phyloP scores from a whole-genome alignment of 345 rosid genomes.

The Garcia nutans region DNA sequence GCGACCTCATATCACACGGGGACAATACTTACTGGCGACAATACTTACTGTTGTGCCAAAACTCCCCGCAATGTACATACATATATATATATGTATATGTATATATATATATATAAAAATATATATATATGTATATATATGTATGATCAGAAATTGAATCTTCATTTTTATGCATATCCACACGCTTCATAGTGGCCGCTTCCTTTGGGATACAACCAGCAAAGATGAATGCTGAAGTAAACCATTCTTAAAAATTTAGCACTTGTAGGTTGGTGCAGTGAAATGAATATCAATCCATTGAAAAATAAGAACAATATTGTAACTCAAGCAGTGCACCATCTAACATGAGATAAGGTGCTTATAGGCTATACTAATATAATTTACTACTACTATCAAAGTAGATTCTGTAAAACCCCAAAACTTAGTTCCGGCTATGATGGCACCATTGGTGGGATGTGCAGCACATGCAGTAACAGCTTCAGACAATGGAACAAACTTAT shows the following conservation, averaged over 20 bases:
- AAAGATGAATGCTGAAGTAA: slow-evolving; percentile 63
- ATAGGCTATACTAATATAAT: background rate
- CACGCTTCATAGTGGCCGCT: slow-evolving; percentile 17
- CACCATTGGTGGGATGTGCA: slow-evolving; percentile 68
- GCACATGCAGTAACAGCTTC: slow-evolving; percentile 70
- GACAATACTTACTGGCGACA: too few species aligned
- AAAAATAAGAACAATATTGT: background rate
- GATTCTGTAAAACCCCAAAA: slow-evolving; percentile 33
- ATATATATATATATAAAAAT: too few species aligned
- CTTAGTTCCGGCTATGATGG: slow-evolving; percentile 85
- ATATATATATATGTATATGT: too few species aligned
- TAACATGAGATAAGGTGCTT: too few species aligned
- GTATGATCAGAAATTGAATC: background rate
- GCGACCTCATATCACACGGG: too few species aligned
- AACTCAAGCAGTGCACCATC: background rate
- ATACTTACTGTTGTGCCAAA: too few species aligned
- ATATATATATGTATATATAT: too few species aligned
- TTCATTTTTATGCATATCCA: too few species aligned
- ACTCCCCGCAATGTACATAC: too few species aligned
- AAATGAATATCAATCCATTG: background rate
- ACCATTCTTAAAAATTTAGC: slow-evolving; percentile 11
- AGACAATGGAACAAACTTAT: slow-evolving; percentile 69
- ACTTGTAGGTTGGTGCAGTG: background rate
- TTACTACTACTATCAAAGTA: slow-evolving; percentile 1
- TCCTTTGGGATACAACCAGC: slow-evolving; percentile 56